phyloP scores from a whole-genome alignment of 495 filamentous ascomycete genomes.

The Neurospora sp. region DNA sequence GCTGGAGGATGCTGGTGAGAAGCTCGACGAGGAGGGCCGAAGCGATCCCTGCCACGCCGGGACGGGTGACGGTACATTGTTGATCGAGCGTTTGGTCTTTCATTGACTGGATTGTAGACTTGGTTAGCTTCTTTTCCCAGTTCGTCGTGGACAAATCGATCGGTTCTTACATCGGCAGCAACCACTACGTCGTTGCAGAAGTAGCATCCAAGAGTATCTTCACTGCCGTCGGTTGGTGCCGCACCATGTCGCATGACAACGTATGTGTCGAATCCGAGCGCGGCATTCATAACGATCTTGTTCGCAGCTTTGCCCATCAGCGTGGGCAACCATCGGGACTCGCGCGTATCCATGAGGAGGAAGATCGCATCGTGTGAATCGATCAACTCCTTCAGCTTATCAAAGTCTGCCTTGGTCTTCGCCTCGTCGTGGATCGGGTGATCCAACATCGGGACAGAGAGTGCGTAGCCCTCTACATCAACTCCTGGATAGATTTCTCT shows the following conservation, averaged over 20 bases:
- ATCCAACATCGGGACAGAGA: constrained; percentile 90
- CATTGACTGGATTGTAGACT: constrained; percentile 52
- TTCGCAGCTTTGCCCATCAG: constrained; percentile 89
- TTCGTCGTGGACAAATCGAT: neutral
- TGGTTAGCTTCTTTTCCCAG: constrained; percentile 27
- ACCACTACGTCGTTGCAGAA: constrained; percentile 98
- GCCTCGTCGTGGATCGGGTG: constrained; percentile 70
- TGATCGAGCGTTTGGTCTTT: constrained; percentile 93
- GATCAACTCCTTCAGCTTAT: constrained; percentile 61
- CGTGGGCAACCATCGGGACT: constrained; percentile 93
- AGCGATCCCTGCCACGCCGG: constrained; percentile 83
- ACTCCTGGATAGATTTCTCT: constrained; percentile 87
- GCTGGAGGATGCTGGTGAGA: constrained; percentile 78
- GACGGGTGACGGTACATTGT: constrained; percentile 94
- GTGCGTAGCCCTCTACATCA: constrained; percentile 60
- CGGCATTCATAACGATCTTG: constrained; percentile 94
- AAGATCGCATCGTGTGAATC: constrained; percentile 88
- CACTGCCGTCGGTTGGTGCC: constrained; percentile 34
- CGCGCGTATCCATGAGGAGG: constrained; percentile 90
- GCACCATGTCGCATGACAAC: constrained; percentile 94
- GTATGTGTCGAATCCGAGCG: constrained; percentile 90
- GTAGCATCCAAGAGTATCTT: constrained; percentile 78
- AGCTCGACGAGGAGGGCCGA: constrained; percentile 89
- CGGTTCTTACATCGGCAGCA: constrained; percentile 74
- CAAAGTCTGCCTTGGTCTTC: constrained; percentile 60